A percentile compares a stretch with the other conserved stretches of the same genome.
Evolutionary conservation across 1,284 basidiomycete species (phyloP).

Genomic region (Marasmius sp.): DNA sequence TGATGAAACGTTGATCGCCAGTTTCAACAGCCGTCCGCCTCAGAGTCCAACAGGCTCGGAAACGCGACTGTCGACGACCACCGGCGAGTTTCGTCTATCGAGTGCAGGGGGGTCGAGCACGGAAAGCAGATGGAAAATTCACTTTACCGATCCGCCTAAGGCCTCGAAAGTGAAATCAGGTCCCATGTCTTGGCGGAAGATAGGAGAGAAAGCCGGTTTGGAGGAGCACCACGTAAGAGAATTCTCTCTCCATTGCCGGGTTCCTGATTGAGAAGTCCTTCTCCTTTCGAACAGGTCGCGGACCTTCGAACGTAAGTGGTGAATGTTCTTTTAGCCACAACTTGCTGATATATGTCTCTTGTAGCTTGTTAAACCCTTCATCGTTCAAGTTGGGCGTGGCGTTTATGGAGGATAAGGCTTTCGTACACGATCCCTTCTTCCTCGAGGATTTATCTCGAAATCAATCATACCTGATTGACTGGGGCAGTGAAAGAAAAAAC

Average conservation of each 20-base stretch:
- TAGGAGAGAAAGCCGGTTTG: background rate
- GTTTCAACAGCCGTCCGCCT: no score
- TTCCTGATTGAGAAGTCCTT: background rate
- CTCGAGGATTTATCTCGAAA: background rate
- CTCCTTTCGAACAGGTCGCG: background rate
- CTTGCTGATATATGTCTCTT: no score
- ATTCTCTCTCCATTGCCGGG: background rate
- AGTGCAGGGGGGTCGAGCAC: background rate
- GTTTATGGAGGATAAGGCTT: background rate
- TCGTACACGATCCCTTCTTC: background rate
- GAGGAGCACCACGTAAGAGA: background rate
- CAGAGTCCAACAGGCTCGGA: background rate
- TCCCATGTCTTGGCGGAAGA: background rate
- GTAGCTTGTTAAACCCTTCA: background rate
- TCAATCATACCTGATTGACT: background rate
- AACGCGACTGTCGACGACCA: background rate
- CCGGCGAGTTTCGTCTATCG: background rate
- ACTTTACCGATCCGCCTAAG: background rate
- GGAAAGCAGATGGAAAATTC: background rate
- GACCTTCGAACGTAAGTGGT: background rate
- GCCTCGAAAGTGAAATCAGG: background rate
- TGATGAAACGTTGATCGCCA: no score
- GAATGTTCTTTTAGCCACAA: no score
- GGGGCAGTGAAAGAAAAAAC: background rate
- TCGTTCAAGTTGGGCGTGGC: background rate